These are phyloP conservation scores for Cinchona pubescens DNA, from an alignment of 257 asterid genomes.

Conservation along the genomic window DNA sequence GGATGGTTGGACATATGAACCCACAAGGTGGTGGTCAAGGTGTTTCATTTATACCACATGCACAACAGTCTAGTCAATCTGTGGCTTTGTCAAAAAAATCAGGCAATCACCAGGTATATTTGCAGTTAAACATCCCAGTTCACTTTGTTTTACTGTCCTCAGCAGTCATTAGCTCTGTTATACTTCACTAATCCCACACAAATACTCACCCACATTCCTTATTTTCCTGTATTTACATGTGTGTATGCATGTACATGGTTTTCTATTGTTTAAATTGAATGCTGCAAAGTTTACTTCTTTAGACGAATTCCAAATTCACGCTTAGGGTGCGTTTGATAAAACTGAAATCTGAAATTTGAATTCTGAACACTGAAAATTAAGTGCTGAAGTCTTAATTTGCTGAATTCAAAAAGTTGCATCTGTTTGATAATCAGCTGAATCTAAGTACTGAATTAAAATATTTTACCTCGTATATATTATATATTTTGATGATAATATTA, in stretches of 20 bases:
- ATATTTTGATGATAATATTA: too few relatives aligned
- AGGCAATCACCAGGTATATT: conserved; percentile 50
- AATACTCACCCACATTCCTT: not conserved
- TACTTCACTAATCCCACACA: not conserved
- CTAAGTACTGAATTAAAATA: too few relatives aligned
- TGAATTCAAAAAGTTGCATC: too few relatives aligned
- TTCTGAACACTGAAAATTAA: too few relatives aligned
- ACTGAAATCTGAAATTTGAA: too few relatives aligned
- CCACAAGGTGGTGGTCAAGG: conserved; percentile 39
- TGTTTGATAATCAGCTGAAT: too few relatives aligned
- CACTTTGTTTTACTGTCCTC: not conserved
- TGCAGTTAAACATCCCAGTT: not conserved
- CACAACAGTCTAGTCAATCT: conserved; percentile 38
- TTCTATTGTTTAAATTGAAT: not conserved
- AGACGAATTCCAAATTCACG: too few relatives aligned
- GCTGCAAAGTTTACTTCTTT: not conserved
- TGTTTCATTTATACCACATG: conserved; percentile 32
- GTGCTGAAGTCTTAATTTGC: too few relatives aligned
- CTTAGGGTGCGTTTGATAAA: too few relatives aligned
- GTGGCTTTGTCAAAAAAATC: conserved; percentile 45
- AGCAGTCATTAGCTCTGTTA: not conserved
- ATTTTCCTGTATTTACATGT: not conserved
- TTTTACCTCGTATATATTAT: too few relatives aligned
- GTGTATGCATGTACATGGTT: not conserved
- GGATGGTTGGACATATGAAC: conserved; percentile 39